These are phyloP conservation scores for Mycena polygramma DNA, from an alignment of 768 basidiomycete species.

Conservation along the genomic window DNA sequence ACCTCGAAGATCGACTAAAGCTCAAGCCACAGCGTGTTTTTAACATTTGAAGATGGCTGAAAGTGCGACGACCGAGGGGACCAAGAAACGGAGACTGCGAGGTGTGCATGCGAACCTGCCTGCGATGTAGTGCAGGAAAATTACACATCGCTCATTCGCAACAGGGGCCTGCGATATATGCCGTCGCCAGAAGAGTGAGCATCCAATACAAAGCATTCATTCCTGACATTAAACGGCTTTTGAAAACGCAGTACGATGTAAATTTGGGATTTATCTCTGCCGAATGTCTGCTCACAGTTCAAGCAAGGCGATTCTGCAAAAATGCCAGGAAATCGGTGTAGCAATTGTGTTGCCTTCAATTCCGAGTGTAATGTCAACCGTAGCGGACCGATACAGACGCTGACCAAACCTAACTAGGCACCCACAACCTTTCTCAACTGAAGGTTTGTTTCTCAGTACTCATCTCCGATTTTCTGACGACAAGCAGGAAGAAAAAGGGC, in stretches of 20 bases:
- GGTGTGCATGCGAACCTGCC: background rate
- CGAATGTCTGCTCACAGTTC: background rate
- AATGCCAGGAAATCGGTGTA: constrained; percentile 26
- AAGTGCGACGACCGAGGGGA: background rate
- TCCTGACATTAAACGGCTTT: background rate
- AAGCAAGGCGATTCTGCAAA: constrained; percentile 24
- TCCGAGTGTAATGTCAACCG: constrained; percentile 20
- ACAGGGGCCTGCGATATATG: constrained; percentile 22
- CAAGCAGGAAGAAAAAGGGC: constrained; percentile 10
- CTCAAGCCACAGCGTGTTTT: too few relatives aligned
- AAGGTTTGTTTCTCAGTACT: constrained; percentile 15
- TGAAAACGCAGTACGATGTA: constrained; percentile 26
- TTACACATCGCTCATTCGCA: background rate
- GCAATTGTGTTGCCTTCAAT: constrained; percentile 28
- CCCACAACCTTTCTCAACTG: constrained; percentile 19
- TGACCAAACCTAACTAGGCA: too few relatives aligned
- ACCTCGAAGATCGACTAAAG: too few relatives aligned
- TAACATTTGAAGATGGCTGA: background rate
- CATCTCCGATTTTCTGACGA: background rate
- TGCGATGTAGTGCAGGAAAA: constrained; percentile 23
- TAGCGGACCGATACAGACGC: too few relatives aligned
- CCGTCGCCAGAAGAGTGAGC: constrained; percentile 27
- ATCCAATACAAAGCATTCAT: too few relatives aligned
- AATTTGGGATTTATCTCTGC: background rate
- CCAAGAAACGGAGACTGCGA: constrained; percentile 26